A percentile compares a stretch with the other conserved stretches of the same genome.
Conservation (phyloP, 2,329 filamentous ascomycete species). For the Epichloe amarillans region DNA sequence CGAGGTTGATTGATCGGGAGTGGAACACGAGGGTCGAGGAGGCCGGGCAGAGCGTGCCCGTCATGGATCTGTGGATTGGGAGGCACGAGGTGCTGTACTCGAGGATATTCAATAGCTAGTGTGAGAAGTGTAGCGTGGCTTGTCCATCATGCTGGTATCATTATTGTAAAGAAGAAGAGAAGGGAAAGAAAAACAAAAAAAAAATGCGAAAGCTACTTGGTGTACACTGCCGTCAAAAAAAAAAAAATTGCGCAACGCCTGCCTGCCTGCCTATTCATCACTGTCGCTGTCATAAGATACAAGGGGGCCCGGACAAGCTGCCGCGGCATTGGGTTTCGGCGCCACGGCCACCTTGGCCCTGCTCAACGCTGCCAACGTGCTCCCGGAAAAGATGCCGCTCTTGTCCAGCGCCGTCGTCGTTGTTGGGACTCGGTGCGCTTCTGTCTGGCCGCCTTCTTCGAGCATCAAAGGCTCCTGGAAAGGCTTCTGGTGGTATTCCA, state of each 20-base stretch:
- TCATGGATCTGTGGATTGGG: constrained; percentile 73
- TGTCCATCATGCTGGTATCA: constrained; percentile 15
- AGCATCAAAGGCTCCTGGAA: constrained; percentile 42
- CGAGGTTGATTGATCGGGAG: constrained; percentile 43
- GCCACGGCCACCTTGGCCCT: constrained; percentile 39
- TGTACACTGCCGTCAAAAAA: not conserved
- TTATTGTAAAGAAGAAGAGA: constrained; percentile 12
- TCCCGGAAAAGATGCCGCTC: constrained; percentile 65
- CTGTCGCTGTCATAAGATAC: constrained; percentile 87
- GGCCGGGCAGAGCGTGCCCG: constrained; percentile 62
- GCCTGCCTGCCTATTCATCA: constrained; percentile 37
- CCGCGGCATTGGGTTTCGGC: constrained; percentile 38
- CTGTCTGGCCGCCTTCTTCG: constrained; percentile 34
- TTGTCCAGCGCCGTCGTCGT: constrained; percentile 21
- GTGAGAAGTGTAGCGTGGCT: not conserved
- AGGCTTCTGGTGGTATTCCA: constrained; percentile 37
- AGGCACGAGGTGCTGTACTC: constrained; percentile 75
- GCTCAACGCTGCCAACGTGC: constrained; percentile 68
- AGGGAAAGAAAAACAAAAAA: not conserved
- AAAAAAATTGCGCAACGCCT: not conserved
- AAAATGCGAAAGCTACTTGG: constrained; percentile 4
- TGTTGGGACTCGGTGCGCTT: constrained; percentile 23
- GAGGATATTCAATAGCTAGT: constrained; percentile 71
- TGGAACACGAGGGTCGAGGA: constrained; percentile 47
- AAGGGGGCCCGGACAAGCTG: constrained; percentile 51